Evolutionary conservation across 768 basidiomycete genomes (phyloP), one percentile per base, ranked within the genome.

Genomic region (Tulasnella sp.): DNA sequence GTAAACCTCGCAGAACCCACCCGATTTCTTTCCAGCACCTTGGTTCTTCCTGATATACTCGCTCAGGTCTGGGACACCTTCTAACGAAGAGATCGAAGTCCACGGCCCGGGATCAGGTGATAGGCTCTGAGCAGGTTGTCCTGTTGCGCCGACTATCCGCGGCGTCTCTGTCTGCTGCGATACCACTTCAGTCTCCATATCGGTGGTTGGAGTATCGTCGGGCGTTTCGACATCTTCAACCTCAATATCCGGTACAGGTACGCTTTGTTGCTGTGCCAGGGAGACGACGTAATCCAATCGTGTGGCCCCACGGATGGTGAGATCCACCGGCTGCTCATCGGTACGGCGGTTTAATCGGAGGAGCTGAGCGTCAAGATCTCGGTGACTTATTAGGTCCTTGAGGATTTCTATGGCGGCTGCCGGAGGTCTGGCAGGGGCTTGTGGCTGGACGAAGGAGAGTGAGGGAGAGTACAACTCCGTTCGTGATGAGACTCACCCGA

Each of bases 1-100:
- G 40, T 42, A 75, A 28, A 75, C 46, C 34, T 75, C 74, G 22
- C 74, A 75, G 74, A 75, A 75, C 40, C 40, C 40, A 18, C 74
- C 74, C 41, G 41, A 28, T n/a, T 42, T n/a, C 46, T 48, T 75
- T 31, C n/a, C 34, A n/a, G 40, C 40, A 37, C 41, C 9, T 2
- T 20, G 24, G 8, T 48, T 28, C 74, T 75, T 75, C 28, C 31
- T 24, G 7, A 75, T 48, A 28, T 31, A 40, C 6, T 28, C 24
- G 40, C 31, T 75, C 31, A 75, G 40, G 40, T 75, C 74, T 31
- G 74, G 74, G 11, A 75, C 41, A 42, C 31, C 74, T 5, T 75
- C 74, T 48, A 48, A 37, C 40, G 74, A 75, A 6, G 74, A 28
- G 7, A 16, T 69, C 28, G 64, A 69, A 16, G 64, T 7, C 64